Evolutionary conservation across 768 basidiomycete genomes (phyloP), one percentile per base, ranked within the genome.

Genomic region (Lactifluus volemus): DNA sequence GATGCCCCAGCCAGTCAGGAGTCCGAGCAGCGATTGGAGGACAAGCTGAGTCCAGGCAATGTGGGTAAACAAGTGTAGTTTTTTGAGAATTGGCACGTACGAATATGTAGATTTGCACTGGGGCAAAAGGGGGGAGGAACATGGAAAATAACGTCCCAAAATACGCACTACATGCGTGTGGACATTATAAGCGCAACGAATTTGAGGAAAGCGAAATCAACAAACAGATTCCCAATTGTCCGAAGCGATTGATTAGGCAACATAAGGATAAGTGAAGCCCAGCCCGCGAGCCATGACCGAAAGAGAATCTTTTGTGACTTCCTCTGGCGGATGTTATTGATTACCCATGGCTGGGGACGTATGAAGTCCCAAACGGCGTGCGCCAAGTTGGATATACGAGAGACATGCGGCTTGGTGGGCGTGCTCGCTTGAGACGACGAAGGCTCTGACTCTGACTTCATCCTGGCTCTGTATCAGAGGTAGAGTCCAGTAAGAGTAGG

Each of bases 1-100:
- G 65, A 81, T 74, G 0, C 77, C 83, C 83, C 83, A 85, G 19
- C 82, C 82, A 1, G 78, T 29, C 6, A 74, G 71, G 44, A 81
- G 64, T 2, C 82, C 82, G 11, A 83, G 25, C 5, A 63, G 49
- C 9, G 56, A 45, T 44, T 63, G 61, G 19, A 50, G 4, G 47
- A 58, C 30, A 12, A 54, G 5, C 61, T 63, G 48, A 42, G 25
- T 8, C 42, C 51, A n/a, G 29, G 32, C 19, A 49, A 36, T 17
- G 44, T 25, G 45, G 11, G 47, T 14, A 25, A 79, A 63, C 81
- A 61, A 0, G 76, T 17, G 73, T 66, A 0, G 75, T 64, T 5
- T 71, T 59, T 75, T 75, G 34, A 36, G 19, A 4, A 32, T 38
- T 34, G 49, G 15, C 41, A 42, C 56, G 5, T 45, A 55, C 57